Evolutionary conservation across 1,139 yeast genomes (phyloP).

Genomic region (Protomyces arabidopsidicola): DNA sequence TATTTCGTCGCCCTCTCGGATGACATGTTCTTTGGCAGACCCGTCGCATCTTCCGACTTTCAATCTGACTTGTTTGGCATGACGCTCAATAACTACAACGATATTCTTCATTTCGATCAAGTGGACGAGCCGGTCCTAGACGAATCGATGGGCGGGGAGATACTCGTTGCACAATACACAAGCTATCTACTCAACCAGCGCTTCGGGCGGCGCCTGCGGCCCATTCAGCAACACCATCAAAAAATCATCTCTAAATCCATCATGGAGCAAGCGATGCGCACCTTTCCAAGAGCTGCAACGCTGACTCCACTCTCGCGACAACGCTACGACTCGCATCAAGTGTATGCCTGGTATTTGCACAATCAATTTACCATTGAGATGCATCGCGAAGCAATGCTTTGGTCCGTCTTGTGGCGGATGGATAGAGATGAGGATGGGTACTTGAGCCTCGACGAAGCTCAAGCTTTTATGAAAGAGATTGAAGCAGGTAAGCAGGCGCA

Average conservation of each 20-base stretch:
- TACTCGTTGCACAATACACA: not conserved
- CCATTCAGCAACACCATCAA: not conserved
- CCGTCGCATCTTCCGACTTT: not conserved
- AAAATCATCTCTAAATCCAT: not conserved
- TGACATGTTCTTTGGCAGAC: conserved; percentile 8
- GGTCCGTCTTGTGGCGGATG: not conserved
- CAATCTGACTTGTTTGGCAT: not conserved
- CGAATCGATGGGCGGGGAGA: not conserved
- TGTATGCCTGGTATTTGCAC: conserved; percentile 7
- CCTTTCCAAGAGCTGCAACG: not conserved
- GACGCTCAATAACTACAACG: not conserved
- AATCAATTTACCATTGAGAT: conserved; percentile 4
- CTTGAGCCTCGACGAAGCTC: not conserved
- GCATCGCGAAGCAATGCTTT: conserved; percentile 13
- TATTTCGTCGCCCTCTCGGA: not conserved
- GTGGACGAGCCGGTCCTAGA: not conserved
- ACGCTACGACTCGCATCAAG: conserved; percentile 1
- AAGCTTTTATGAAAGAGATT: not conserved
- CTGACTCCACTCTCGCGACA: conserved; percentile 5
- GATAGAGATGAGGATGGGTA: conserved; percentile 2
- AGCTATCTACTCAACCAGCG: not conserved
- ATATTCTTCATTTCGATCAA: not conserved
- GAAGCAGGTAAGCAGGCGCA: not conserved
- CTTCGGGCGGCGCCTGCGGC: not conserved
- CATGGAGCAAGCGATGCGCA: conserved; percentile 1